Evolutionary conservation across 495 filamentous ascomycete species (phyloP).

Genomic region (Talaromyces trachyspermus): DNA sequence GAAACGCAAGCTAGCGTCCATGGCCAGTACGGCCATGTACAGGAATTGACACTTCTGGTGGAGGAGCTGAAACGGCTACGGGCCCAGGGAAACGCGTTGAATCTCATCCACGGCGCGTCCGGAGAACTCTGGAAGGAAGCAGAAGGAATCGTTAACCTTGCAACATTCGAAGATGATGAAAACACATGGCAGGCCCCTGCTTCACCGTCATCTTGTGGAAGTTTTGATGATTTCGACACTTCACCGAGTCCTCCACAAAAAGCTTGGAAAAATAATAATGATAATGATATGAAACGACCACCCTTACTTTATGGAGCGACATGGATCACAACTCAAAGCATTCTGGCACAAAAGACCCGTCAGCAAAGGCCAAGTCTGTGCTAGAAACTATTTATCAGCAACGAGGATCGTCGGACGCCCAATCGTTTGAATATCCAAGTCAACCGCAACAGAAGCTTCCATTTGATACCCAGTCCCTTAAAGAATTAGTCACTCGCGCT

Average conservation of each 20-base stretch:
- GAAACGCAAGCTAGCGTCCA: conserved; percentile 78
- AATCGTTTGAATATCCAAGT: conserved; percentile 30
- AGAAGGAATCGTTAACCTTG: conserved; percentile 78
- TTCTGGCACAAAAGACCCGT: conserved; percentile 36
- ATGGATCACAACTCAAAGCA: conserved; percentile 16
- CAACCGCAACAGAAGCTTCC: conserved; percentile 67
- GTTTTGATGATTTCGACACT: conserved; percentile 54
- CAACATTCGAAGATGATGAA: conserved; percentile 75
- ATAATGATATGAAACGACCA: conserved; percentile 29
- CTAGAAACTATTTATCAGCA: conserved; percentile 77
- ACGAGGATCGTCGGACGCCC: conserved; percentile 43
- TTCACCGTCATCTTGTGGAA: conserved; percentile 46
- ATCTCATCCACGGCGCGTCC: conserved; percentile 54
- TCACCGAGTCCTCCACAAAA: conserved; percentile 37
- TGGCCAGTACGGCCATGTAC: conserved; percentile 79
- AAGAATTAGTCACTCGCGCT: conserved; percentile 78
- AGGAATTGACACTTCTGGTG: conserved; percentile 75
- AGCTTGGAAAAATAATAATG: conserved; percentile 27
- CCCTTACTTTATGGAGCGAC: conserved; percentile 17
- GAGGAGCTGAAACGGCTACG: conserved; percentile 69
- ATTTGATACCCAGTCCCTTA: conserved; percentile 85
- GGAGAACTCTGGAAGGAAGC: conserved; percentile 74
- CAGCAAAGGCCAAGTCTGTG: conserved; percentile 65
- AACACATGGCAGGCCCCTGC: conserved; percentile 37
- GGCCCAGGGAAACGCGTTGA: conserved; percentile 55